Evolutionary conservation across 2,329 filamentous ascomycete genomes (phyloP).

Genomic region (Fusarium sp.): DNA sequence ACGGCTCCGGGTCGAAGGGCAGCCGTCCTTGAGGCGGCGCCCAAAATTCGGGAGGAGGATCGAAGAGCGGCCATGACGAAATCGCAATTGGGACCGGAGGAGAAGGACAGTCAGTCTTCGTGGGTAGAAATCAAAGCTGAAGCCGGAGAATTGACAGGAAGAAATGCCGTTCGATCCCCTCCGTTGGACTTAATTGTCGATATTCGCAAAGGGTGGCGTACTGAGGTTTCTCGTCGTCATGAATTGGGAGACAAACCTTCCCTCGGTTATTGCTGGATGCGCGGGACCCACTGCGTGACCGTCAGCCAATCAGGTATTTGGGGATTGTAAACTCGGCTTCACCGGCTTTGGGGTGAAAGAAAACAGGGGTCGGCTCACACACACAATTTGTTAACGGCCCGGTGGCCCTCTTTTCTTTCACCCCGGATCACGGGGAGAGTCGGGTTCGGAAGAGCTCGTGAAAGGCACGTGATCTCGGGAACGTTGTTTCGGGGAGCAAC

Average conservation of each 20-base stretch:
- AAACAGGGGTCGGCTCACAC: too few species aligned
- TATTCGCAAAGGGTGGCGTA: conserved; percentile 44
- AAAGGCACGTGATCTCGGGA: conserved; percentile 37
- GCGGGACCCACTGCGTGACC: conserved; percentile 23
- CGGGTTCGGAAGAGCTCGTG: conserved; percentile 48
- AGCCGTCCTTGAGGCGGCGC: conserved; percentile 60
- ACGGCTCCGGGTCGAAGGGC: conserved; percentile 59
- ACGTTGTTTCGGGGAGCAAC: conserved; percentile 29
- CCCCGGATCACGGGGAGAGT: conserved; percentile 43
- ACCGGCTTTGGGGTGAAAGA: conserved; percentile 1
- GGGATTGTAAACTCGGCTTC: conserved; percentile 54
- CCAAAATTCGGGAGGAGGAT: conserved; percentile 70
- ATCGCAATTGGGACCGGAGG: conserved; percentile 44
- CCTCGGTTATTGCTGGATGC: conserved; percentile 51
- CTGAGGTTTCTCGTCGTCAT: conserved; percentile 48
- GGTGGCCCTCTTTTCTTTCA: too few species aligned
- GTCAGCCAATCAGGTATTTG: conserved; percentile 45
- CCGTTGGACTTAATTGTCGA: conserved; percentile 43
- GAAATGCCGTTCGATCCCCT: conserved; percentile 49
- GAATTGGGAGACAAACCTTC: conserved; percentile 50
- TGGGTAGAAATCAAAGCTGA: conserved; percentile 32
- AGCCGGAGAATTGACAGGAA: conserved; percentile 48
- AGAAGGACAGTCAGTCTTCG: conserved; percentile 49
- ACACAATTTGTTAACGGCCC: background rate
- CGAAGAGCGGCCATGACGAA: conserved; percentile 74